Evolutionary conservation across 768 basidiomycete genomes (phyloP), one percentile per base, ranked within the genome.

Genomic region (Phylloporus sp.): DNA sequence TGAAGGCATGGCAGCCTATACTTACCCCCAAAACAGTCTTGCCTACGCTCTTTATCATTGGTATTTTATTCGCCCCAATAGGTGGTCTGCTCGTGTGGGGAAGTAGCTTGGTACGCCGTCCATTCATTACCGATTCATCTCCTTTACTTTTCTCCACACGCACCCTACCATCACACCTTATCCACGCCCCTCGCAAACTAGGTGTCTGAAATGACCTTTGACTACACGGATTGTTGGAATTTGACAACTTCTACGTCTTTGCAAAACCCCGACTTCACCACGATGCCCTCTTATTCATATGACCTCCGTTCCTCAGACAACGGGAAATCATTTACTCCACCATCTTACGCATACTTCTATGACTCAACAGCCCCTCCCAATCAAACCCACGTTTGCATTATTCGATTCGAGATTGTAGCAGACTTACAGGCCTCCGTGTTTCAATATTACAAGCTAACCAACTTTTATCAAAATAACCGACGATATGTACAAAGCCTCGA

Each of bases 1-100:
- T 99, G 66, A 98, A 97, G 76, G 97, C 97, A 65, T 99, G 97
- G 97, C 97, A 99, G 78, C 97, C 97, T 9, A 98, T 99, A 67
- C 80, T 98, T 42, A 97, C 95, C 5, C 97, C 97, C 5, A 95
- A 95, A 72, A 97, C 94, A 2, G 97, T 99, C 20, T 81, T 99
- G 15, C 97, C 97, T 4, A 95, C 94, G 1, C 81, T 99, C 41
- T 95, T 99, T 72, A 83, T 97, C 64, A 84, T 98, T 61, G 97
- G 91, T 40, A 77, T 99, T 59, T 72, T 98, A 57, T 99, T 99
- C 67, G 95, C 91, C 0, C 95, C 94, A 49, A 95, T 99, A 60
- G 97, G 97, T 22, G 97, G 86, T 51, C 77, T 98, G 44, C 82
- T 98, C 45, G 82, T 97, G 53, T 97, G 95, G 92, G 97, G 94